Evolutionary conservation across 225 moss, liverwort and hornwort species (phyloP), one percentile per base, ranked within the genome.

Genomic region (Neckera pumila): DNA sequence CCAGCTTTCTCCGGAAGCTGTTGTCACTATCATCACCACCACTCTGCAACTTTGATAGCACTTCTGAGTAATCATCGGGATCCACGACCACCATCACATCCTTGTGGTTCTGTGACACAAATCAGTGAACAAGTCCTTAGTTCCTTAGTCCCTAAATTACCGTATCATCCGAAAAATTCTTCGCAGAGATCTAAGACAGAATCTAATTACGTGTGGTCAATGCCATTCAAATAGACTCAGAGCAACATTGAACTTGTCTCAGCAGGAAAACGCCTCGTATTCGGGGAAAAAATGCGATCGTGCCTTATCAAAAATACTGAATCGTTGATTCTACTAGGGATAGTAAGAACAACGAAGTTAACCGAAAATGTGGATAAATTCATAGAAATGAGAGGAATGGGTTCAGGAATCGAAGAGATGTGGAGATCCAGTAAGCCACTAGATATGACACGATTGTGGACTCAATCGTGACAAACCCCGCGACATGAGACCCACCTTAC

Each of bases 81-180:
- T 97, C 97, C 89, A 99, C 99, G 30, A 99, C 93, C 78, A 99
- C 97, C 90, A 97, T 91, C 89, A 99, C 98, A 90, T 99, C 96
- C 92, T 95, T 95, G 87, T 97, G 96, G 88, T 97, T 99, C 97
- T 98, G 95, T 30, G 85, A 84, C 79, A 93, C 30, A 69, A 88
- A 91, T 38, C 87, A 90, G 43, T 33, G 31, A 53, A 42, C 21
- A 53, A 78, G 28, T 54, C 65, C 64, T 89, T 51, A 89, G 57
- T 78, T n/a, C n/a, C n/a, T n/a, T n/a, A n/a, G n/a, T n/a, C n/a
- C n/a, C n/a, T n/a, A n/a, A n/a, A n/a, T n/a, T n/a, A n/a, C n/a
- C n/a, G n/a, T n/a, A n/a, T n/a, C n/a, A n/a, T n/a, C 81, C 77
- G 11, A 60, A 67, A 79, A 76, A 54, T 62, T 57, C 64, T 63